phyloP scores from a whole-genome alignment of 805 yeast genomes.

The Blastobotrys terrestris region DNA sequence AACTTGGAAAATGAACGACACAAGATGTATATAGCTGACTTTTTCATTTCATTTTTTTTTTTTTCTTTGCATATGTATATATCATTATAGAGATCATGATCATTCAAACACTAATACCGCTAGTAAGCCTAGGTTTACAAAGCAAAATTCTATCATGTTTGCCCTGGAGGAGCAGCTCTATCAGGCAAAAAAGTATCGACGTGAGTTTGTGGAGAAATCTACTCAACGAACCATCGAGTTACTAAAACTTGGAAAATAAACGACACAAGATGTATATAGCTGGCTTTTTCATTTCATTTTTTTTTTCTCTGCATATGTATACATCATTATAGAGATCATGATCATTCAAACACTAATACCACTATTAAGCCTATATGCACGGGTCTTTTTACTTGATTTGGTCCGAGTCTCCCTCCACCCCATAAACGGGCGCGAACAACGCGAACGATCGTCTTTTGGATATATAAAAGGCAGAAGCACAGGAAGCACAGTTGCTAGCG shows the following conservation, averaged over 20 bases:
- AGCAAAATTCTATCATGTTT: not conserved
- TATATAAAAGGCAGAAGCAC: not conserved
- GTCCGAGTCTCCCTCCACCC: not conserved
- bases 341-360: no score
- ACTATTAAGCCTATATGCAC: not conserved
- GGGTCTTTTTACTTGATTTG: not conserved
- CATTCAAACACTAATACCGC: no score
- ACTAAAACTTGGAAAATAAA: not conserved
- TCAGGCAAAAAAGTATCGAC: not conserved
- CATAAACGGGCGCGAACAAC: not conserved
- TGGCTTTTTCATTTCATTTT: no score
- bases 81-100: no score
- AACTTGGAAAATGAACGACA: not conserved
- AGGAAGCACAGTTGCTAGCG: no score
- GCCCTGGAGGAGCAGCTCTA: not conserved
- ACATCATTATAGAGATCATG: no score
- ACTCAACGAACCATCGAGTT: not conserved
- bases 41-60: no score
- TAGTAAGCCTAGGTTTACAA: not conserved
- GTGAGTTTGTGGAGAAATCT: not conserved
- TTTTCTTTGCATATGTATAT: no score
- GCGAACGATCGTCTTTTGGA: not conserved
- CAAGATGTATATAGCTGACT: not conserved
- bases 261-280: not conserved
- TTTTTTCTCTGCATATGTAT: no score